Evolutionary conservation across 495 filamentous ascomycete genomes (phyloP).

Genomic region (Penicillium subrubescens): DNA sequence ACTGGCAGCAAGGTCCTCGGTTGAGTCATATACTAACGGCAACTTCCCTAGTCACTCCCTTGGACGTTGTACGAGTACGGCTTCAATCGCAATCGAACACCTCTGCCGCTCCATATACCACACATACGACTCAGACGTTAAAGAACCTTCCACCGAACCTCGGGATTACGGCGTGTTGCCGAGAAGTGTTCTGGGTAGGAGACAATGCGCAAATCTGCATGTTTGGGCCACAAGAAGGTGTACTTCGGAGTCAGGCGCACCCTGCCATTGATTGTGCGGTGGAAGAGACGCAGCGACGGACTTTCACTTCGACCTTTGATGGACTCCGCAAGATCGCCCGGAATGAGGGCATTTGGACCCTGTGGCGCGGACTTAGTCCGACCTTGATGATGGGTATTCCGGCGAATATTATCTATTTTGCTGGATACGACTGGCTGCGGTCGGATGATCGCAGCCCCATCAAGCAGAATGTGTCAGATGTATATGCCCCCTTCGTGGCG

Average conservation of each 20-base stretch:
- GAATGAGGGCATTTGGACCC: constrained; percentile 81
- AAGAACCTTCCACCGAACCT: constrained; percentile 71
- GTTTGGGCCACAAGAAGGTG: constrained; percentile 49
- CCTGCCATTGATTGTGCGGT: constrained; percentile 72
- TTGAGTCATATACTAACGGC: constrained; percentile 8
- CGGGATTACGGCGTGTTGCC: constrained; percentile 92
- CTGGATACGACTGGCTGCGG: constrained; percentile 95
- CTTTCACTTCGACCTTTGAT: constrained; percentile 89
- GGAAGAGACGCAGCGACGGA: constrained; percentile 77
- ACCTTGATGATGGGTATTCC: constrained; percentile 94
- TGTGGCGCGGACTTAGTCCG: constrained; percentile 92
- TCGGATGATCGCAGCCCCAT: constrained; percentile 70
- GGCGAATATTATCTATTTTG: constrained; percentile 97
- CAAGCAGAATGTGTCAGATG: constrained; percentile 56
- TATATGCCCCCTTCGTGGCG: constrained; percentile 76
- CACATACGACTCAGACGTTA: constrained; percentile 57
- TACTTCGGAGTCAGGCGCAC: constrained; percentile 35
- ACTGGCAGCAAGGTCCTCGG: not conserved
- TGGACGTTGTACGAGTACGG: constrained; percentile 95
- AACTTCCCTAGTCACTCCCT: constrained; percentile 72
- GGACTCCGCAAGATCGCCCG: constrained; percentile 94
- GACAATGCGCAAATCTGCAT: constrained; percentile 84
- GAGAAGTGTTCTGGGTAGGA: constrained; percentile 95
- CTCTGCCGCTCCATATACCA: constrained; percentile 42
- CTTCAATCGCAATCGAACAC: constrained; percentile 78